Evolutionary conservation across 192 early-diverging fungal species (phyloP).

Genomic region (Umbelopsis isabellina): DNA sequence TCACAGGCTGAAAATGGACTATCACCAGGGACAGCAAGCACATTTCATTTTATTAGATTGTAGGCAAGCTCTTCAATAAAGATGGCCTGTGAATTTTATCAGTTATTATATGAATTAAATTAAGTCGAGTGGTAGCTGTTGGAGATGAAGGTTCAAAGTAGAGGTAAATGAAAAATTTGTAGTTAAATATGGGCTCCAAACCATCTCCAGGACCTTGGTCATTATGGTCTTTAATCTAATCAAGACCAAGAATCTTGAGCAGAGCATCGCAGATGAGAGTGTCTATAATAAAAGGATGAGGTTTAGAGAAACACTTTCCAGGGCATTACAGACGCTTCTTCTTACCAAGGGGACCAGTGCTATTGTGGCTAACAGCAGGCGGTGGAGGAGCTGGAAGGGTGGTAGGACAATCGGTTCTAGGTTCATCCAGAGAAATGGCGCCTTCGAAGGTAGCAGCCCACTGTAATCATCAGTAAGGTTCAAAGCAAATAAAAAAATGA

Average conservation of each 20-base stretch:
- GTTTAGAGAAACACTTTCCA: background rate
- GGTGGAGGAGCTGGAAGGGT: conserved; percentile 11
- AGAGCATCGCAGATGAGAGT: conserved; percentile 16
- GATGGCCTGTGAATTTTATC: too few relatives aligned
- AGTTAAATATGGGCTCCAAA: too few relatives aligned
- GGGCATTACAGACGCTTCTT: background rate
- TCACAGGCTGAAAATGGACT: too few relatives aligned
- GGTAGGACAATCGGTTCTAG: conserved; percentile 27
- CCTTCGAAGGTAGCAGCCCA: conserved; percentile 26
- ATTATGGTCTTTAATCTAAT: background rate
- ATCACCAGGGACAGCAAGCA: too few relatives aligned
- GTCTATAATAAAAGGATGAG: conserved; percentile 11
- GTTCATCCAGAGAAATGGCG: conserved; percentile 18
- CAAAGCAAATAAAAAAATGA: background rate
- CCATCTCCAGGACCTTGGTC: too few relatives aligned
- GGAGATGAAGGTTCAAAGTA: too few relatives aligned
- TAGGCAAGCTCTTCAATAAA: too few relatives aligned
- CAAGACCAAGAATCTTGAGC: conserved; percentile 2
- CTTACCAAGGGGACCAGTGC: conserved; percentile 19
- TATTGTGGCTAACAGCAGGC: conserved; percentile 7
- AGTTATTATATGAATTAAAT: too few relatives aligned
- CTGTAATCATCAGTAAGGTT: background rate
- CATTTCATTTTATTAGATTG: too few relatives aligned
- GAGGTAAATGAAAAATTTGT: too few relatives aligned
- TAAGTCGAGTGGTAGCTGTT: too few relatives aligned